A percentile compares a stretch with the other conserved stretches of the same genome.
These are phyloP conservation scores for Scenedesmus sp. DNA, from an alignment of 163 green algal genomes.

Conservation along the genomic window DNA sequence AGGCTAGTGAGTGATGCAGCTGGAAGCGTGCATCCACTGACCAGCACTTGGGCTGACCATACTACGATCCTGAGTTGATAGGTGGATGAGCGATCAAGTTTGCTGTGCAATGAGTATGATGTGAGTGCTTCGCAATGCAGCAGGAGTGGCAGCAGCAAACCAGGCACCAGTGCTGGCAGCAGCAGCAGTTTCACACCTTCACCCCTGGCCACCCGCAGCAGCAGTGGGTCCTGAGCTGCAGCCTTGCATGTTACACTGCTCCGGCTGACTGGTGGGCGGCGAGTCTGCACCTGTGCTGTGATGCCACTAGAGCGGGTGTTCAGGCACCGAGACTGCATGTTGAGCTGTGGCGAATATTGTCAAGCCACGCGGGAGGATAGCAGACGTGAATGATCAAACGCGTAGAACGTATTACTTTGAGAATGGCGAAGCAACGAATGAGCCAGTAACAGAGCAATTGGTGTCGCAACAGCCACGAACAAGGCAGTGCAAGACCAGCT, in stretches of 20 bases:
- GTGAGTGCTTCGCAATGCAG: too few relatives aligned
- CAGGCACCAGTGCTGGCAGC: background rate
- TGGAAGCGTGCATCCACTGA: too few relatives aligned
- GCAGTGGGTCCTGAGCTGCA: slow-evolving; percentile 78
- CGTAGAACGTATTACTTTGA: background rate
- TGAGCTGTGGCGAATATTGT: background rate
- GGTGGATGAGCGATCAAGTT: too few relatives aligned
- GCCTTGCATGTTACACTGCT: background rate
- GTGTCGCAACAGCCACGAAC: background rate
- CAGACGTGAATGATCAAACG: background rate
- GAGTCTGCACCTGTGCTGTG: slow-evolving; percentile 6
- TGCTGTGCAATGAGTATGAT: too few relatives aligned
- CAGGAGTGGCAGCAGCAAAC: background rate
- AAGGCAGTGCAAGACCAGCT: background rate
- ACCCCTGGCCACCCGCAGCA: slow-evolving; percentile 88
- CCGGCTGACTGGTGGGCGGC: background rate
- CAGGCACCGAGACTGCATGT: slow-evolving; percentile 39
- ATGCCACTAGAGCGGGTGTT: background rate
- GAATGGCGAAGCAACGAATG: background rate
- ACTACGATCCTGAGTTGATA: too few relatives aligned
- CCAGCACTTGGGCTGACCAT: too few relatives aligned
- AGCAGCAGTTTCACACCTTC: slow-evolving; percentile 74
- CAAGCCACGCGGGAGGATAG: background rate
- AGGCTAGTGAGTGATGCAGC: background rate
- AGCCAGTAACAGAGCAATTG: background rate